A percentile compares a stretch with the other conserved stretches of the same genome.
Evolutionary conservation across 2,329 filamentous ascomycete genomes (phyloP).

Genomic region (Epichloe brachyelytri): DNA sequence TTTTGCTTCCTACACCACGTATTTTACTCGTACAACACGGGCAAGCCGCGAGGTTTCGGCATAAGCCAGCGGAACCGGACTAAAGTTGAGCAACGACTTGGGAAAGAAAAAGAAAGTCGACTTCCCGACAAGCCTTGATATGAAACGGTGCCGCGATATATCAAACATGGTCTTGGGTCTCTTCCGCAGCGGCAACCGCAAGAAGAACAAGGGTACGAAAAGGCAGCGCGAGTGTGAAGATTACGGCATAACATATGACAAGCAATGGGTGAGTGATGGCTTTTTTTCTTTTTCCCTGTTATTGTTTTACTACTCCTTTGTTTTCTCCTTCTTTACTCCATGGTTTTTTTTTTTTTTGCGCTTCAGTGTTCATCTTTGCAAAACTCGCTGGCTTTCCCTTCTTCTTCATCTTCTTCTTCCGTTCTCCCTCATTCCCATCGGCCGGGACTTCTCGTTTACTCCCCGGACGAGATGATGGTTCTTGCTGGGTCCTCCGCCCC

Average conservation of each 20-base stretch:
- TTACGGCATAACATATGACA: conserved; percentile 21
- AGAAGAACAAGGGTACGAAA: conserved; percentile 3
- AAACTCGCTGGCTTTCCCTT: not conserved
- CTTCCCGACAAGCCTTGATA: not conserved
- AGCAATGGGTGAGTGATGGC: conserved; percentile 33
- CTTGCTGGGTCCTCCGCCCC: too few species aligned
- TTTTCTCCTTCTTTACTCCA: not conserved
- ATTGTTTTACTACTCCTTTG: not conserved
- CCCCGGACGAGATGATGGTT: too few species aligned
- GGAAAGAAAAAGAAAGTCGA: too few species aligned
- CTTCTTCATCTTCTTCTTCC: not conserved
- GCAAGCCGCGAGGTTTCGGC: not conserved
- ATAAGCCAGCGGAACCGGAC: not conserved
- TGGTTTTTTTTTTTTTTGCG: not conserved
- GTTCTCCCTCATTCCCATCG: not conserved
- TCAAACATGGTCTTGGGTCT: not conserved
- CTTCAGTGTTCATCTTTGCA: not conserved
- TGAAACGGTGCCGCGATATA: too few species aligned
- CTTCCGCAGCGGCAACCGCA: not conserved
- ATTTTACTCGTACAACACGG: too few species aligned
- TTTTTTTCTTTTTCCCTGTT: conserved; percentile 2
- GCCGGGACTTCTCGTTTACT: too few species aligned
- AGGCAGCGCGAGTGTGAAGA: conserved; percentile 7
- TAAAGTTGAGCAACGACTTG: too few species aligned
- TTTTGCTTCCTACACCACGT: too few species aligned